phyloP scores from a whole-genome alignment of 768 basidiomycete species.

The Phlegmacium glaucopus region DNA sequence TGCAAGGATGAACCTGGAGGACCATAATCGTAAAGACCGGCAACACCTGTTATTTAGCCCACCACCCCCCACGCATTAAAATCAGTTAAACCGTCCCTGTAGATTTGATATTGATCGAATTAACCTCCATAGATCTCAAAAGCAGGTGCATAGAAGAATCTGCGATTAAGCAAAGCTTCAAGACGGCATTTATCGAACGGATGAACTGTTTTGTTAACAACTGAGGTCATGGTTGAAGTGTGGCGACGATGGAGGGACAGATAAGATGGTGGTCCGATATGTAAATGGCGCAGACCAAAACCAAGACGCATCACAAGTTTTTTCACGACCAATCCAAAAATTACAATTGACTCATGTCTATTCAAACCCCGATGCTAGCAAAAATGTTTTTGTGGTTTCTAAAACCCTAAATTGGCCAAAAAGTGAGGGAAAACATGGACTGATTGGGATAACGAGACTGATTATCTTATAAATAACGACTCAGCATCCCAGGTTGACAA shows the following conservation, averaged over 20 bases:
- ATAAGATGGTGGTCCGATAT: constrained; percentile 27
- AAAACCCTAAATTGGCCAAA: no score
- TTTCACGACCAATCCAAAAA: constrained; percentile 7
- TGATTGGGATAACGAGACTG: no score
- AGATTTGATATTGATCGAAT: constrained; percentile 19
- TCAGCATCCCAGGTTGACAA: no score
- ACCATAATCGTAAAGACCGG: constrained; percentile 97
- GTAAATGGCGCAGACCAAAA: constrained; percentile 18
- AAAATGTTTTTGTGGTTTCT: not conserved
- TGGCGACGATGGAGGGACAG: constrained; percentile 24
- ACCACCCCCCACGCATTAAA: constrained; percentile 2
- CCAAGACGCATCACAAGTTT: constrained; percentile 28
- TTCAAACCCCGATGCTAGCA: not conserved
- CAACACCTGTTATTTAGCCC: constrained; percentile 74
- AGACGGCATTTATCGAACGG: constrained; percentile 83
- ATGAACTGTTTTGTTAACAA: constrained; percentile 80
- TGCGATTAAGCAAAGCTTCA: constrained; percentile 80
- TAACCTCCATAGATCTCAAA: constrained; percentile 98
- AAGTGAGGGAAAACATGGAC: no score
- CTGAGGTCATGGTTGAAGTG: constrained; percentile 27
- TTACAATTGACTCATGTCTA: constrained; percentile 18
- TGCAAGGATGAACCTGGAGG: constrained; percentile 95
- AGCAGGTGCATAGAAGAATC: constrained; percentile 98
- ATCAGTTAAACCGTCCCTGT: not conserved
- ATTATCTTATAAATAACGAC: no score